These are phyloP conservation scores for Arthrobotrys sphaeroides DNA, from an alignment of 2,329 filamentous ascomycete genomes.

Conservation along the genomic window DNA sequence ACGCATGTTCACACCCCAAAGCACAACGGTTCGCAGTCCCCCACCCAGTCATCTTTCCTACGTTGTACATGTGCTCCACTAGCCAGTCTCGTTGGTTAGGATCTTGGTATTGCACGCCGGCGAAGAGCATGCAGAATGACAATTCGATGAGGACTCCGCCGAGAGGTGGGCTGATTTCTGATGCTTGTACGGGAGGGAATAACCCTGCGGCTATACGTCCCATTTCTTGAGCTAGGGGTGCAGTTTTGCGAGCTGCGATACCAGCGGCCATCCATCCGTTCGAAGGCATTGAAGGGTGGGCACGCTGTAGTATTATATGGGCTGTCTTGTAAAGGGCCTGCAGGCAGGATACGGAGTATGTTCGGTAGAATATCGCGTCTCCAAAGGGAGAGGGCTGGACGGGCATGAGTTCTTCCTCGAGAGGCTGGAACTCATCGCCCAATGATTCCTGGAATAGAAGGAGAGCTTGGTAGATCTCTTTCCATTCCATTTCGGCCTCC, in stretches of 20 bases:
- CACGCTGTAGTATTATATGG: slow-evolving; percentile 80
- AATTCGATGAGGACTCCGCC: slow-evolving; percentile 84
- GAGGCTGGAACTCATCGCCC: slow-evolving; percentile 77
- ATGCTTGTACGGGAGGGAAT: slow-evolving; percentile 66
- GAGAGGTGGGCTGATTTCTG: slow-evolving; percentile 76
- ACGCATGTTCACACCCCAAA: slow-evolving; percentile 82
- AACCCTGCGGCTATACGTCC: slow-evolving; percentile 82
- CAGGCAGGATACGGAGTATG: slow-evolving; percentile 84
- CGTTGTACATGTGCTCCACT: slow-evolving; percentile 76
- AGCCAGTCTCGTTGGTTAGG: slow-evolving; percentile 79
- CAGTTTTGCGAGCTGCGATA: slow-evolving; percentile 77
- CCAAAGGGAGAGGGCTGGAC: slow-evolving; percentile 80
- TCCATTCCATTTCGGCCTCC: slow-evolving; percentile 82
- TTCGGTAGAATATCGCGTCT: slow-evolving; percentile 77
- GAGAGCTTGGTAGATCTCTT: slow-evolving; percentile 76
- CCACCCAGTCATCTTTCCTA: slow-evolving; percentile 85
- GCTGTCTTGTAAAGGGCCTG: slow-evolving; percentile 90
- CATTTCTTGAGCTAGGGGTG: slow-evolving; percentile 75
- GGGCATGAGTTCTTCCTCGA: slow-evolving; percentile 73
- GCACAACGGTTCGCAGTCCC: slow-evolving; percentile 83
- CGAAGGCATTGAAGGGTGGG: slow-evolving; percentile 89
- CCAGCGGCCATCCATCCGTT: slow-evolving; percentile 87
- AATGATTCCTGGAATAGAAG: slow-evolving; percentile 72
- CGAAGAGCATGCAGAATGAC: slow-evolving; percentile 84
- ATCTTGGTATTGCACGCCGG: slow-evolving; percentile 80